A percentile compares a stretch with the other conserved stretches of the same genome.
phyloP scores from a whole-genome alignment of 805 yeast genomes.

The Ogataea nonfermentans region DNA sequence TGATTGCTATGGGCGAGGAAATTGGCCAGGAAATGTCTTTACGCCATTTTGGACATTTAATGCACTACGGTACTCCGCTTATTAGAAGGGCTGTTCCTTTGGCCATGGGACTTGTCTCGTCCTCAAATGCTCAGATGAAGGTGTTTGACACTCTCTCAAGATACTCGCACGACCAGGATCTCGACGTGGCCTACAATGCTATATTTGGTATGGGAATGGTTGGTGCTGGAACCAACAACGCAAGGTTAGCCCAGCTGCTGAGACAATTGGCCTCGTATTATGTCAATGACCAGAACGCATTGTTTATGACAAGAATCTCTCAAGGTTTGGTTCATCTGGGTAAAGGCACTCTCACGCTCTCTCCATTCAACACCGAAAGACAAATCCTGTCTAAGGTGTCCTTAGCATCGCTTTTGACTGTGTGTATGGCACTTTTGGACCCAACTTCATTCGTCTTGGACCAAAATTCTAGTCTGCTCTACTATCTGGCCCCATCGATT shows the following conservation, averaged over 20 bases:
- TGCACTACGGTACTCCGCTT: slow-evolving; percentile 94
- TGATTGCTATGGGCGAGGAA: slow-evolving; percentile 96
- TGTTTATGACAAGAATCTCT: slow-evolving; percentile 90
- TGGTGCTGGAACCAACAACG: slow-evolving; percentile 98
- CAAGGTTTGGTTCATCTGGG: slow-evolving; percentile 95
- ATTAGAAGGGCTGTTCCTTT: slow-evolving; percentile 93
- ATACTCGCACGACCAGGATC: slow-evolving; percentile 92
- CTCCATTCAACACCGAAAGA: slow-evolving; percentile 87
- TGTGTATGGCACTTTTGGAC: slow-evolving; percentile 77
- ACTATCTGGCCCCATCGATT: slow-evolving; percentile 81
- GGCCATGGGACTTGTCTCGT: slow-evolving; percentile 94
- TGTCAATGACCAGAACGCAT: slow-evolving; percentile 81
- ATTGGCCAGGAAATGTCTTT: slow-evolving; percentile 97
- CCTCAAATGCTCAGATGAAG: slow-evolving; percentile 94
- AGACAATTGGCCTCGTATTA: slow-evolving; percentile 95
- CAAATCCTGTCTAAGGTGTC: slow-evolving; percentile 84
- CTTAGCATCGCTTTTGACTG: slow-evolving; percentile 84
- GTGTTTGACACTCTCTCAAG: slow-evolving; percentile 95
- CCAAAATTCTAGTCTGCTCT: slow-evolving; percentile 75
- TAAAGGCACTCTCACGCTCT: slow-evolving; percentile 88
- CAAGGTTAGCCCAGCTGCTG: slow-evolving; percentile 92
- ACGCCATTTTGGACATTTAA: slow-evolving; percentile 94
- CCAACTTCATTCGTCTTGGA: slow-evolving; percentile 80
- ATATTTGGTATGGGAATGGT: slow-evolving; percentile 96
- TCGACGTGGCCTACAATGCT: slow-evolving; percentile 92